A percentile compares a stretch with the other conserved stretches of the same genome.
phyloP scores from a whole-genome alignment of 140 eudicot genomes.

The Anethum foeniculum region DNA sequence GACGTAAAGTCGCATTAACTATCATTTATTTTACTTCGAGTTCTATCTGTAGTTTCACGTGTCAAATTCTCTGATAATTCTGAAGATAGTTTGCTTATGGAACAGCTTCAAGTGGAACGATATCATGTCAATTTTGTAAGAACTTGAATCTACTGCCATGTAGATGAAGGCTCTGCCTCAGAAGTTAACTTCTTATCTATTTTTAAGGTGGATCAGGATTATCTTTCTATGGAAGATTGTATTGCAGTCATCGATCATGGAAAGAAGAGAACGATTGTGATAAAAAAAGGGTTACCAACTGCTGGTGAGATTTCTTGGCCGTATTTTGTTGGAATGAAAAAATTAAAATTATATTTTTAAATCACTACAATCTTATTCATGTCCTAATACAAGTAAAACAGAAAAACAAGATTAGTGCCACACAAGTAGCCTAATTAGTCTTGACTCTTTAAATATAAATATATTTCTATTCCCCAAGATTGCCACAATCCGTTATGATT shows the following conservation, averaged over 20 bases:
- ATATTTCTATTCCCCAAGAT: neutral
- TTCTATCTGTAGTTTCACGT: neutral
- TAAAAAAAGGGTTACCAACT: conserved; percentile 93
- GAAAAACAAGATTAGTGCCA: neutral
- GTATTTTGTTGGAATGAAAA: neutral
- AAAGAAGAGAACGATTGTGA: conserved; percentile 38
- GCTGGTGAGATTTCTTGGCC: conserved; percentile 39
- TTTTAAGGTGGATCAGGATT: conserved; percentile 78
- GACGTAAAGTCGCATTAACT: too few species aligned
- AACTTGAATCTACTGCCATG: neutral
- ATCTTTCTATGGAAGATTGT: conserved; percentile 59
- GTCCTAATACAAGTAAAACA: neutral
- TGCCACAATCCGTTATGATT: neutral
- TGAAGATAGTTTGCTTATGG: neutral
- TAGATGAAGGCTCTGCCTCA: neutral
- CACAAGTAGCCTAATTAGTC: neutral
- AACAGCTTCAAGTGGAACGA: neutral
- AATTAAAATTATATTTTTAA: neutral
- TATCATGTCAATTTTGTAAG: neutral
- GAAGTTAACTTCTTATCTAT: neutral
- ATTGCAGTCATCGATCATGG: conserved; percentile 90
- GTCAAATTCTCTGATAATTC: neutral
- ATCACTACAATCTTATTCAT: neutral
- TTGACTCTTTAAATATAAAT: neutral
- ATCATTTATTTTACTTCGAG: too few species aligned